Evolutionary conservation across 2,329 filamentous ascomycete genomes (phyloP).

Genomic region (Didymella glomerata): DNA sequence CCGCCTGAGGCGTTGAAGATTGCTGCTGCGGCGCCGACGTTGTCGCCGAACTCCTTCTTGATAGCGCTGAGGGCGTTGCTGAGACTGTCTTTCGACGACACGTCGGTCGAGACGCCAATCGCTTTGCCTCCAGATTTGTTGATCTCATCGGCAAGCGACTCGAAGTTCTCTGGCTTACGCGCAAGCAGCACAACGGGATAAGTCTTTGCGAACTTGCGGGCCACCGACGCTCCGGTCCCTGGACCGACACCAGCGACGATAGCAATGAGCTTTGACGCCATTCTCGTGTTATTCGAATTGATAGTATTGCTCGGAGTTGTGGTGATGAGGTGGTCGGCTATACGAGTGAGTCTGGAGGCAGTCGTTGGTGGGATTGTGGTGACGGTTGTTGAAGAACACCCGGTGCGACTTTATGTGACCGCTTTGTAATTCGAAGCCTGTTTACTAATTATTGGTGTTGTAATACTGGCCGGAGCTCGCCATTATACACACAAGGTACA

Average conservation of each 20-base stretch:
- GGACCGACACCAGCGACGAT: conserved; percentile 77
- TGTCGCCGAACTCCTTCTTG: conserved; percentile 64
- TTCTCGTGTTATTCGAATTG: conserved; percentile 21
- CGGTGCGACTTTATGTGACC: background rate
- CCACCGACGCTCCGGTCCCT: conserved; percentile 71
- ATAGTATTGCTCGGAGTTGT: background rate
- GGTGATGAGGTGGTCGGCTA: conserved; percentile 8
- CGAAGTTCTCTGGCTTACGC: conserved; percentile 71
- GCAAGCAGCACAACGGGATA: conserved; percentile 82
- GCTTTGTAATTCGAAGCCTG: conserved; percentile 17
- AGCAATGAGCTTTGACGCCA: conserved; percentile 66
- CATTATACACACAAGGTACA: conserved; percentile 8
- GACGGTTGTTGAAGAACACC: too few relatives aligned
- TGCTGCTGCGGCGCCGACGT: conserved; percentile 62
- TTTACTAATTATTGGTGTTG: conserved; percentile 40
- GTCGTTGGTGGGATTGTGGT: background rate
- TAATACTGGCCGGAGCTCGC: conserved; percentile 30
- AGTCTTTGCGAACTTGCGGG: conserved; percentile 66
- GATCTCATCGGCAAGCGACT: conserved; percentile 74
- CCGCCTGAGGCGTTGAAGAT: conserved; percentile 73
- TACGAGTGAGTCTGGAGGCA: background rate
- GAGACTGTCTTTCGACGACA: conserved; percentile 64
- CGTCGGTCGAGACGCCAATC: conserved; percentile 73
- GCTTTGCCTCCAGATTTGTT: conserved; percentile 72
- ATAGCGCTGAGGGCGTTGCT: conserved; percentile 70